These are phyloP conservation scores for Suillus hirtellus DNA, from an alignment of 768 basidiomycete genomes.

Conservation along the genomic window DNA sequence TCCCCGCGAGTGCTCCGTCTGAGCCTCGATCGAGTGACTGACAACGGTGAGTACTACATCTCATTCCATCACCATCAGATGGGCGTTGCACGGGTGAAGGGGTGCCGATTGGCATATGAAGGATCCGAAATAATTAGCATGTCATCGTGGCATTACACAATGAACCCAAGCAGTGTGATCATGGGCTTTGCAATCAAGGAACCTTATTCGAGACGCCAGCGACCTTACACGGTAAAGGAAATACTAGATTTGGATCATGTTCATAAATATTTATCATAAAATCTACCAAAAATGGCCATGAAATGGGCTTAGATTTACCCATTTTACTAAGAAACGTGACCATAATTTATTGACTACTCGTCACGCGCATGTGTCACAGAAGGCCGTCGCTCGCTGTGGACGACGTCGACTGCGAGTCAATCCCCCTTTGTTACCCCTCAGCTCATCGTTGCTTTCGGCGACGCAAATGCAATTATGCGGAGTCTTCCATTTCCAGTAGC, in stretches of 20 bases:
- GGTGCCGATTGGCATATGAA: constrained; percentile 1
- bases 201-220: background rate
- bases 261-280: background rate
- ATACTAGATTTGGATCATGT: background rate
- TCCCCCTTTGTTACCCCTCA: constrained; percentile 14
- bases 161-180: background rate
- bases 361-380: constrained; percentile 34
- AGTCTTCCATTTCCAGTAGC: constrained; percentile 52
- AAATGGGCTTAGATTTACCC: background rate
- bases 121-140: background rate
- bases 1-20: background rate
- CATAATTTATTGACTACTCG: constrained; percentile 23
- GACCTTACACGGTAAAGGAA: background rate
- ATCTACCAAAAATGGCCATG: background rate
- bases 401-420: constrained; percentile 36
- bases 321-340: constrained; percentile 31
- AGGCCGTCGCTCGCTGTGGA: constrained; percentile 35
- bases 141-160: background rate
- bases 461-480: constrained; percentile 45
- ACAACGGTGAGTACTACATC: background rate
- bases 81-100: background rate
- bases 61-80: constrained; percentile 2
- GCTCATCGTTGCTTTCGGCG: constrained; percentile 19
- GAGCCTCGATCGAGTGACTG: background rate
- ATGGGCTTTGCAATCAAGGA: background rate